Base-by-base conservation (phyloP, 2,329 filamentous ascomycete species). In the Xylariaceae sp. region DNA sequence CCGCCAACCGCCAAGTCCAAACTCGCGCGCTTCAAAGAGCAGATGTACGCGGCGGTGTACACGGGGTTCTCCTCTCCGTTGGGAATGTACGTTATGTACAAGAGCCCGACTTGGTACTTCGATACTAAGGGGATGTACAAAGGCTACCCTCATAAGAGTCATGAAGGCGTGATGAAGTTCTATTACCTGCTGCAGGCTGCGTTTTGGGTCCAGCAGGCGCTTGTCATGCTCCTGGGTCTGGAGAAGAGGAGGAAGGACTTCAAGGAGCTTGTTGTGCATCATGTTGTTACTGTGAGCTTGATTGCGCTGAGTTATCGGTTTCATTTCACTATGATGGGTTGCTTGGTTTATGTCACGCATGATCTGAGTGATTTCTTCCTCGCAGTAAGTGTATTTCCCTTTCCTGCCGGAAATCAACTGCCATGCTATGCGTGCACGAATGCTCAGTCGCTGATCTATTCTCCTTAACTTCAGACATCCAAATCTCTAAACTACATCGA, bases 1-100 rank as follows among this genome's bases (percentile, higher is more conserved):
- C 15, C 15, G 5, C 33, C 12, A 63, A 78, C 74, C 53, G 82
- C 80, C 55, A 81, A 85, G 49, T 83, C 78, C 56, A 96, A 96
- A 74, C 90, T 94, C 64, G 81, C 85, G 14, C 86, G 91, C 32
- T 96, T 96, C 77, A 94, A 96, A 89, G 91, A 97, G 70, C 91
- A 97, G 72, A 83, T 87, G 64, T 97, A 97, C 72, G 96, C 91
- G 1, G 91, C 90, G 22, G 75, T 96, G 47, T 96, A 97, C 77
- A 96, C 96, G 69, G 82, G 71, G 40, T 67, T 94, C 50, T 84
- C 95, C 49, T 90, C 90, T 1, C 90, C 90, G 1, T 85, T 85
- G 48, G 91, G 91, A 47, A 69, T 96, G 62, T 96, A 87, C 66
- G 88, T 96, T 66, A 96, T 97, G 91, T 36, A 36, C 33, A 4